phyloP scores from a whole-genome alignment of 331 rosid species.

The Dryas integrifolia region DNA sequence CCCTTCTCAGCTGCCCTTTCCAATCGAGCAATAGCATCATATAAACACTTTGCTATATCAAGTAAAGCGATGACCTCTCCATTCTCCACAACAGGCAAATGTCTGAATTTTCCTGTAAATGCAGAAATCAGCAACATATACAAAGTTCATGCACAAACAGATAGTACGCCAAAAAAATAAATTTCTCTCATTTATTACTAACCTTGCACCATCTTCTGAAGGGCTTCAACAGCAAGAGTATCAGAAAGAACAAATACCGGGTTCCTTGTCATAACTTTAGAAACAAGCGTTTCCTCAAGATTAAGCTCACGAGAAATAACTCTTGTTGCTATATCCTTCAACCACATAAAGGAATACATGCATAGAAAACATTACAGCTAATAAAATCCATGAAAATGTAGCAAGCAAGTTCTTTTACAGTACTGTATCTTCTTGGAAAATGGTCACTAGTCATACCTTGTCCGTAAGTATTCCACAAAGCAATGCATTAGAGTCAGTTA shows the following conservation, averaged over 20 bases:
- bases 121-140: slow-evolving; percentile 26
- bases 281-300: slow-evolving; percentile 79
- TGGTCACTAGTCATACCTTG: slow-evolving; percentile 54
- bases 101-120: slow-evolving; percentile 83
- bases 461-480: slow-evolving; percentile 98
- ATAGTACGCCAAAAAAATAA: slow-evolving; percentile 3
- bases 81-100: slow-evolving; percentile 96
- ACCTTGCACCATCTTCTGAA: slow-evolving; percentile 99
- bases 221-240: slow-evolving; percentile 98
- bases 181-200: slow-evolving; percentile 19
- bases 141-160: slow-evolving; percentile 16
- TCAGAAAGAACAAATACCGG: slow-evolving; percentile 87
- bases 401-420: neutral
- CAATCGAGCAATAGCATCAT: slow-evolving; percentile 97
- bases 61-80: slow-evolving; percentile 97
- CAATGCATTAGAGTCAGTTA: slow-evolving; percentile 87
- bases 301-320: slow-evolving; percentile 72
- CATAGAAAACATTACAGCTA: slow-evolving; percentile 5
- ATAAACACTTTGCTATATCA: slow-evolving; percentile 95
- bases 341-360: slow-evolving; percentile 26
- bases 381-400: slow-evolving; percentile 12
- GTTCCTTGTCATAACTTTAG: slow-evolving; percentile 92
- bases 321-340: slow-evolving; percentile 86
- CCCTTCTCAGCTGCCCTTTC: slow-evolving; percentile 99
- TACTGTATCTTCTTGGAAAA: slow-evolving; percentile 2